Conservation (phyloP, 257 asterid genomes). For the Jaltomata sinuosa region DNA sequence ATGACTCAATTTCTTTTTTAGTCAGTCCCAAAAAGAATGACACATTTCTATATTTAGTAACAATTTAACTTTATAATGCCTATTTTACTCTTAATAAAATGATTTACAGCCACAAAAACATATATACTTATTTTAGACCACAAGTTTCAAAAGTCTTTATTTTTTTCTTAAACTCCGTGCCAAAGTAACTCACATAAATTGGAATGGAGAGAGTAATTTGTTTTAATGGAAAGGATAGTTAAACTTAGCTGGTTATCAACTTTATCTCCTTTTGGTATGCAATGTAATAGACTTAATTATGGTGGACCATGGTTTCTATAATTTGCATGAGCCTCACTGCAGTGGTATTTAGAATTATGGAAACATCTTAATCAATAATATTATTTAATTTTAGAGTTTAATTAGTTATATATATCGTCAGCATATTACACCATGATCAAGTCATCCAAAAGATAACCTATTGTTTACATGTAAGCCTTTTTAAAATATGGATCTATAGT, state of each 20-base stretch:
- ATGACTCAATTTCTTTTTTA: no score
- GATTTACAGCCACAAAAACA: no score
- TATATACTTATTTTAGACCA: no score
- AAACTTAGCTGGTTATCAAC: slow-evolving; percentile 21
- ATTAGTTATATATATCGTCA: background rate
- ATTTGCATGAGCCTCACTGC: slow-evolving; percentile 25
- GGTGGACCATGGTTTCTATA: slow-evolving; percentile 38
- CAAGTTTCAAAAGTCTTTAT: no score
- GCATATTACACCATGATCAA: background rate
- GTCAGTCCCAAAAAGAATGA: no score
- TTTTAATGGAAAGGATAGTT: slow-evolving; percentile 8
- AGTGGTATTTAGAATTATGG: slow-evolving; percentile 20
- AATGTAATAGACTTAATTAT: slow-evolving; percentile 29
- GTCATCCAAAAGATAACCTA: background rate
- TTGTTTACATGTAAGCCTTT: background rate
- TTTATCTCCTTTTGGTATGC: slow-evolving; percentile 28
- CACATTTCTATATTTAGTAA: no score
- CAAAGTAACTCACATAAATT: no score
- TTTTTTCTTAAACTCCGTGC: no score
- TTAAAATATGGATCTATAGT: background rate
- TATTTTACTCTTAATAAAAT: no score
- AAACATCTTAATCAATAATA: background rate
- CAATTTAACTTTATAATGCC: no score
- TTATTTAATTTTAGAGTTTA: background rate
- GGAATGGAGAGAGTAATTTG: no score